Base-by-base conservation (phyloP, 495 filamentous ascomycete genomes). In the Talaromyces ruber region DNA sequence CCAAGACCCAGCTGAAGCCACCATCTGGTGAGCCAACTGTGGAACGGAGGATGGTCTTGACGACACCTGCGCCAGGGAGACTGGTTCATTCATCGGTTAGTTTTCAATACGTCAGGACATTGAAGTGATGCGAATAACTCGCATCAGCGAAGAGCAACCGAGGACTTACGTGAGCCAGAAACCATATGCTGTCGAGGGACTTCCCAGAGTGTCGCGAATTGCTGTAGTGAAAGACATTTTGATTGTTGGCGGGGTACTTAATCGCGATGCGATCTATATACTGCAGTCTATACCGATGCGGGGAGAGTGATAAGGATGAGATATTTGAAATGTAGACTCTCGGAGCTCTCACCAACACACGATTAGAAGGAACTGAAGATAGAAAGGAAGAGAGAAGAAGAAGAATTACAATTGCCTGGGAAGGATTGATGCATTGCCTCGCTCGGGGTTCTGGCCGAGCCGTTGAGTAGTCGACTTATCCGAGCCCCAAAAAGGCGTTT, bases 1-100 rank as follows among this genome's bases (percentile, higher is more conserved):
- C 84, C 66, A 91, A 76, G 4, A 92, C 84, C 88, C 88, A 93
- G 71, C 69, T 72, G 65, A 75, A 76, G 47, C 64, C 64, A 3
- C 64, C 64, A 39, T 59, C 55, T 6, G 69, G 61, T 26, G 67
- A 67, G 12, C 67, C 65, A 6, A 70, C 65, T 30, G 66, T 64
- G 14, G 71, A 69, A 59, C 72, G 73, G 16, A 76, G 64, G 52
- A 76, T 68, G 14, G 73, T 72, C 62, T 72, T 76, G 29, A 71
- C 73, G 43, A 76, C 63, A 26, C 63, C 67, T 5, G 72, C 66
- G 25, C 73, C 73, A 50, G 73, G 71, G 21, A 76, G 70, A 9
- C 73, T 76, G 47, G 6, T 57, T 7, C 26, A 34, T 34, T 5
- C 3, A 32, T 34, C 22, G 4, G 50, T 57, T 34, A 18, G 11